phyloP scores from a whole-genome alignment of 768 basidiomycete genomes.

The Tephrocybe sp. region DNA sequence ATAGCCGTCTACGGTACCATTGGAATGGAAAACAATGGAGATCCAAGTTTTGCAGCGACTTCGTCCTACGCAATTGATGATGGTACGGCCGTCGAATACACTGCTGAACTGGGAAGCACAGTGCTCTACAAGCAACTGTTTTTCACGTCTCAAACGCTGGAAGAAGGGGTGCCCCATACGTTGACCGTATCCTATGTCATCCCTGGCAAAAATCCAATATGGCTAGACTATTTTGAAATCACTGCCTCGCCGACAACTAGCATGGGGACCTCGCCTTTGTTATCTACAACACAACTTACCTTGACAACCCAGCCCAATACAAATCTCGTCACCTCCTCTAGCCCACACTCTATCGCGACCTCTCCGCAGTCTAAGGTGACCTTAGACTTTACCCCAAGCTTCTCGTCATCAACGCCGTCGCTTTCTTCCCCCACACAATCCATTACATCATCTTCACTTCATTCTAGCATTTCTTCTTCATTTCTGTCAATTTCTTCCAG shows the following conservation, averaged over 20 bases:
- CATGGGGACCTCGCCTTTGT: too few relatives aligned
- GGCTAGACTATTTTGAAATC: conserved; percentile 7
- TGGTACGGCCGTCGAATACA: neutral
- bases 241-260: neutral
- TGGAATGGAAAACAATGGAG: conserved; percentile 6
- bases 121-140: conserved; percentile 3
- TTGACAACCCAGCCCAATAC: too few relatives aligned
- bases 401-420: too few relatives aligned
- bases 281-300: too few relatives aligned
- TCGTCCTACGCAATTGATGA: conserved; percentile 8
- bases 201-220: conserved; percentile 5
- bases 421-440: too few relatives aligned
- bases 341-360: too few relatives aligned
- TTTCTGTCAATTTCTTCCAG: too few relatives aligned
- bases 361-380: too few relatives aligned
- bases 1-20: conserved; percentile 14
- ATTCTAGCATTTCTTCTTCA: too few relatives aligned
- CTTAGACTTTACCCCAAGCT: too few relatives aligned
- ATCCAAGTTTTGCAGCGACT: conserved; percentile 4
- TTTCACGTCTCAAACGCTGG: neutral
- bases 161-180: neutral
- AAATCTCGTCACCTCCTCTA: too few relatives aligned
- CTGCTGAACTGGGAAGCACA: neutral
- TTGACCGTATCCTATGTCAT: conserved; percentile 1
- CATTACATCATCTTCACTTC: too few relatives aligned